Evolutionary conservation across 495 filamentous ascomycete species (phyloP).

Genomic region (Clavariopsis aquatica): DNA sequence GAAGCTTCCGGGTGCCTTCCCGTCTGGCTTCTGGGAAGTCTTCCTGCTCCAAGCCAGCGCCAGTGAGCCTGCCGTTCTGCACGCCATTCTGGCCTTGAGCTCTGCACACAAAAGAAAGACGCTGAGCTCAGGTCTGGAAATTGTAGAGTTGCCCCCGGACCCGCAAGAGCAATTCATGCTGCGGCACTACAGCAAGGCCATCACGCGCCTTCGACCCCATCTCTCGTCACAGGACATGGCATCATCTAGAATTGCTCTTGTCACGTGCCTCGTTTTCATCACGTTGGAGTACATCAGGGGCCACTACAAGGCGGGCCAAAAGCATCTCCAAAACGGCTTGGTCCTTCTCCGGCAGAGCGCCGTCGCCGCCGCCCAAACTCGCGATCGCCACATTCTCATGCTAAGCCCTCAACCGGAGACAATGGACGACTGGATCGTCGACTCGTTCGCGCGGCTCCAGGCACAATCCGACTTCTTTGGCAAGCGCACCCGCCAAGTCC

Average conservation of each 20-base stretch:
- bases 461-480: background rate
- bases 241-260: conserved; percentile 47
- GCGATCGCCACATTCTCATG: background rate
- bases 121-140: background rate
- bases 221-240: conserved; percentile 23
- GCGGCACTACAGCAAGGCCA: conserved; percentile 52
- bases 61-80: conserved; percentile 54
- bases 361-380: too few species aligned
- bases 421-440: background rate
- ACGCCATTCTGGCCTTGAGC: conserved; percentile 55
- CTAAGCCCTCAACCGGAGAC: background rate
- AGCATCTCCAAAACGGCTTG: conserved; percentile 47
- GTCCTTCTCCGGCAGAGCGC: conserved; percentile 40
- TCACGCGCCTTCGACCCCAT: conserved; percentile 44
- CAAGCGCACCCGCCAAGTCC: background rate
- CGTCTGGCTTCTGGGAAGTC: conserved; percentile 51
- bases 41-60: conserved; percentile 51
- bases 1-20: conserved; percentile 52
- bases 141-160: conserved; percentile 24
- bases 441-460: background rate
- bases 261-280: conserved; percentile 59
- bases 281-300: conserved; percentile 59
- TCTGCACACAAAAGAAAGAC: conserved; percentile 47
- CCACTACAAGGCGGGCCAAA: conserved; percentile 45
- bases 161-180: conserved; percentile 46